phyloP scores from a whole-genome alignment of 176 grass and related monocot species.

The Tillandsia leiboldiana region DNA sequence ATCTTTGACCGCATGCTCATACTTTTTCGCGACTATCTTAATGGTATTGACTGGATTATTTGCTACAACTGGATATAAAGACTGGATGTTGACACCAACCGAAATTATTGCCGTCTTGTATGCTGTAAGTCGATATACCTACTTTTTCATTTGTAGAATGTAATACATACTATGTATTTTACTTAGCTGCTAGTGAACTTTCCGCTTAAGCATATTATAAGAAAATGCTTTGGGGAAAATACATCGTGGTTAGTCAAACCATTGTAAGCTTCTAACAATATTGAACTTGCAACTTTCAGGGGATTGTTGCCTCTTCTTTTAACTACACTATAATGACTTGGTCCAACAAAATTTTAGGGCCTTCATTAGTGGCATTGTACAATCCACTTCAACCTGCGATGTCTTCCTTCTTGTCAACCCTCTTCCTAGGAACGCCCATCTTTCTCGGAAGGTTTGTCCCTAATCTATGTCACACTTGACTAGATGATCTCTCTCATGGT shows the following conservation, averaged over 20 bases:
- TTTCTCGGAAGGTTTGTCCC: conserved; percentile 78
- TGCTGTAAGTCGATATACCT: conserved; percentile 43
- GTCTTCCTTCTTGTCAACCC: conserved; percentile 73
- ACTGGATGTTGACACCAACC: conserved; percentile 63
- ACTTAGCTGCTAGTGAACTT: neutral
- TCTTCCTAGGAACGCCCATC: conserved; percentile 79
- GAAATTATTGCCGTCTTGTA: conserved; percentile 73
- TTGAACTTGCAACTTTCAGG: conserved; percentile 31
- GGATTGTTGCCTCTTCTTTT: conserved; percentile 69
- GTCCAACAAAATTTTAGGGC: conserved; percentile 89
- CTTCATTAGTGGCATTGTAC: conserved; percentile 77
- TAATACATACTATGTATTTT: neutral
- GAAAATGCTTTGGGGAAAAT: neutral
- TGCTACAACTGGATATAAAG: conserved; percentile 50
- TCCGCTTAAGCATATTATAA: neutral
- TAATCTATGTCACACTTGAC: neutral
- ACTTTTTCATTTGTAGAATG: neutral
- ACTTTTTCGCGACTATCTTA: conserved; percentile 64
- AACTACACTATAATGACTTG: conserved; percentile 95
- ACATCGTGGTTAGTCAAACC: neutral
- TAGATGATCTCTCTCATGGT: neutral
- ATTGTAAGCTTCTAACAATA: neutral
- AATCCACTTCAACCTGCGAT: conserved; percentile 80
- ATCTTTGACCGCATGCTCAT: conserved; percentile 86
- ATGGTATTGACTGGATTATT: conserved; percentile 70